Evolutionary conservation across 1,284 basidiomycete genomes (phyloP).

Genomic region (Sanghuangporus baumii): DNA sequence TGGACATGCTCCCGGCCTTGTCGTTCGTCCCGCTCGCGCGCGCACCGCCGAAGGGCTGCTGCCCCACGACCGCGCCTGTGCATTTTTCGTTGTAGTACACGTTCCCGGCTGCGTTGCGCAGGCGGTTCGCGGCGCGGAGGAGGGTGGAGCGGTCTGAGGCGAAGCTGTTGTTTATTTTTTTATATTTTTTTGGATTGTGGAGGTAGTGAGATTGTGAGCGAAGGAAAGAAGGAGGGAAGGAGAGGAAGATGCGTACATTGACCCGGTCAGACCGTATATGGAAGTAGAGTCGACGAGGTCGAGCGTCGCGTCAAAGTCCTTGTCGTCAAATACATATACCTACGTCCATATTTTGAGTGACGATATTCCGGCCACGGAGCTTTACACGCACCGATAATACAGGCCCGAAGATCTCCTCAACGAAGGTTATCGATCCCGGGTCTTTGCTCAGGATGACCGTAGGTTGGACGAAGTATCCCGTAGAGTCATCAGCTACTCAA

Average conservation of each 20-base stretch:
- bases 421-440: slow-evolving; percentile 87
- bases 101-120: slow-evolving; percentile 86
- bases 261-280: slow-evolving; percentile 86
- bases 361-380: slow-evolving; percentile 37
- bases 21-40: slow-evolving; percentile 96
- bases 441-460: slow-evolving; percentile 95
- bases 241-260: slow-evolving; percentile 54
- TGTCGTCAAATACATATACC: slow-evolving; percentile 85
- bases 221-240: background rate
- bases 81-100: slow-evolving; percentile 96
- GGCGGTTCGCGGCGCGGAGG: slow-evolving; percentile 66
- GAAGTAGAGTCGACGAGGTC: slow-evolving; percentile 86
- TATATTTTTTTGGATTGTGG: no score
- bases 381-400: slow-evolving; percentile 73
- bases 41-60: slow-evolving; percentile 96
- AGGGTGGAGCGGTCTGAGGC: slow-evolving; percentile 74
- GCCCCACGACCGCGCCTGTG: slow-evolving; percentile 93
- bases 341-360: slow-evolving; percentile 25
- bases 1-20: slow-evolving; percentile 89
- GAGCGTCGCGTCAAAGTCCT: slow-evolving; percentile 79
- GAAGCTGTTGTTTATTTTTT: slow-evolving; percentile 50
- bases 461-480: slow-evolving; percentile 91
- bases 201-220: slow-evolving; percentile 14
- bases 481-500: slow-evolving; percentile 75
- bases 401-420: slow-evolving; percentile 96